phyloP scores from a whole-genome alignment of 2,329 filamentous ascomycete genomes.

The Pseudogymnoascus sp. region DNA sequence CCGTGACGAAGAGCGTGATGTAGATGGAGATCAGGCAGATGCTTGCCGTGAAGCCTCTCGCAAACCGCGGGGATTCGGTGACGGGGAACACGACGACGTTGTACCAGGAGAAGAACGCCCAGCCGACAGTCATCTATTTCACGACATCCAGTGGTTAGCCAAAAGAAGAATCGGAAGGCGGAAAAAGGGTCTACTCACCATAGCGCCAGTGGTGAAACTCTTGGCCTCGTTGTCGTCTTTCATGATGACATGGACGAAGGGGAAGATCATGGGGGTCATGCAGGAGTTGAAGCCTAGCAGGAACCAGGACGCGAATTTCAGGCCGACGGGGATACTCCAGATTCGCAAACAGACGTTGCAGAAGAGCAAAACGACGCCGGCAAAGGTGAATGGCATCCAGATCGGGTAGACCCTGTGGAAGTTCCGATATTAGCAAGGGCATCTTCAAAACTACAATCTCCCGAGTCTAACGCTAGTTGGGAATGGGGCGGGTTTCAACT shows the following conservation, averaged over 20 bases:
- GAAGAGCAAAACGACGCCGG: slow-evolving; percentile 32
- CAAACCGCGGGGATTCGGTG: neutral
- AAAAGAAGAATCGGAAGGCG: neutral
- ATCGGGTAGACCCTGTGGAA: neutral
- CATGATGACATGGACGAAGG: neutral
- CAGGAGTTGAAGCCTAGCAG: slow-evolving; percentile 19
- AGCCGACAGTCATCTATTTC: neutral
- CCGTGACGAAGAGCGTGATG: neutral
- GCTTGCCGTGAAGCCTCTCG: neutral
- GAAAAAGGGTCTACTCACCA: neutral
- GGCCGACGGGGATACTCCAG: slow-evolving; percentile 17
- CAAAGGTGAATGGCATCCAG: slow-evolving; percentile 23
- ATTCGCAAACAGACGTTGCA: neutral
- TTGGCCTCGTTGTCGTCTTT: neutral
- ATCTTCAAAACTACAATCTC: neutral
- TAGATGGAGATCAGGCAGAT: neutral
- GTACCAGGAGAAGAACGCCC: neutral
- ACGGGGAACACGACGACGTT: neutral
- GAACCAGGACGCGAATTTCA: slow-evolving; percentile 23
- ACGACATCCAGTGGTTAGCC: neutral
- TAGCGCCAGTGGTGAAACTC: neutral
- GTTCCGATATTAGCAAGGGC: neutral
- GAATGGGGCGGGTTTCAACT: neutral
- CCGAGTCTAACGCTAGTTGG: too few relatives aligned
- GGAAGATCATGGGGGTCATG: neutral